A percentile compares a stretch with the other conserved stretches of the same genome.
Conservation (phyloP, 306 rosid genomes). For the Cucurbita maxima region DNA sequence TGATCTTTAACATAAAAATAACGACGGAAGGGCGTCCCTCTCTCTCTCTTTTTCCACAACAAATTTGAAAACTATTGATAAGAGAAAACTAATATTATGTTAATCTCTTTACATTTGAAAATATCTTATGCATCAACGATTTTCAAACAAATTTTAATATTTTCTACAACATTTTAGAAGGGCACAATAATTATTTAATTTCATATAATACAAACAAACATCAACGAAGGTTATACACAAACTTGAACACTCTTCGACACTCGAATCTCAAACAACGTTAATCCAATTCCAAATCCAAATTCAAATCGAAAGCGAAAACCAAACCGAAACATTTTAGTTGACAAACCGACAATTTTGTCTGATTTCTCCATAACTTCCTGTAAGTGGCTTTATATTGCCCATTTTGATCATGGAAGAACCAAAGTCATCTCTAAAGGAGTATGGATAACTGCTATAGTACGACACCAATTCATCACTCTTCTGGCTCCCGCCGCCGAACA, state of each 20-base stretch:
- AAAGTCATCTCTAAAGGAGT: slow-evolving; percentile 5
- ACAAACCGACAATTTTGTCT: slow-evolving; percentile 15
- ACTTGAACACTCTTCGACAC: not conserved
- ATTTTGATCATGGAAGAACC: slow-evolving; percentile 22
- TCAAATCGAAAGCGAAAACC: not conserved
- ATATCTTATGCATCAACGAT: too few species aligned
- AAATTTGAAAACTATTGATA: too few species aligned
- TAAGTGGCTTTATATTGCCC: slow-evolving; percentile 26
- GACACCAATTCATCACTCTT: slow-evolving; percentile 13
- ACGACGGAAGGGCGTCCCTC: not conserved
- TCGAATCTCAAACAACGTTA: not conserved
- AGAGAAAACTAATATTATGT: too few species aligned
- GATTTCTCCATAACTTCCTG: slow-evolving; percentile 16
- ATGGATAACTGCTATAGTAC: not conserved
- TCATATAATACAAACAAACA: not conserved
- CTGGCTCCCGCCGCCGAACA: slow-evolving; percentile 14
- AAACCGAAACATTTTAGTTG: not conserved
- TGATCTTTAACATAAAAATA: not conserved
- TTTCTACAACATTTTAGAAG: too few species aligned
- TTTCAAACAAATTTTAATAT: too few species aligned
- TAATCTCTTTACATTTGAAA: too few species aligned
- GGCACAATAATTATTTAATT: too few species aligned
- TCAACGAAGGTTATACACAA: not conserved
- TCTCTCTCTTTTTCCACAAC: too few species aligned
- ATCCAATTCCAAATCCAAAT: not conserved